A percentile compares a stretch with the other conserved stretches of the same genome.
phyloP scores from a whole-genome alignment of 1,139 yeast genomes.

The Kluyveromyces sp. region DNA sequence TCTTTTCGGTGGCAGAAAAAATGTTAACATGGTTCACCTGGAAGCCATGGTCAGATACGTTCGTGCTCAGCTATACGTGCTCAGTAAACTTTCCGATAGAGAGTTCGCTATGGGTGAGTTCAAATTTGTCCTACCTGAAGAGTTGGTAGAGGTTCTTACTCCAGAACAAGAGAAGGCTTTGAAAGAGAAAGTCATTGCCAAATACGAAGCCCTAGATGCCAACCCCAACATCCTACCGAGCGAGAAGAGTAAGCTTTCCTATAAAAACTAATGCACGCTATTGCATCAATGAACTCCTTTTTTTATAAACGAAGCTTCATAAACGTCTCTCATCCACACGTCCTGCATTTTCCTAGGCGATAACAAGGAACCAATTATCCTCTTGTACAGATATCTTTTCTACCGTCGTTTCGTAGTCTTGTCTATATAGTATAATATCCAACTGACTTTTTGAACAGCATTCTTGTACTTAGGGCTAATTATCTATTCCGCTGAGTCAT shows the following conservation, averaged over 20 bases:
- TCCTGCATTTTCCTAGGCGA: neutral
- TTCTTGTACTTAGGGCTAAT: neutral
- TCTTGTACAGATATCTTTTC: neutral
- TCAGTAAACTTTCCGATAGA: conserved; percentile 78
- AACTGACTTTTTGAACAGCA: neutral
- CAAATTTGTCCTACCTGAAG: conserved; percentile 77
- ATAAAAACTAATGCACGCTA: conserved; percentile 39
- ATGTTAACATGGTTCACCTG: conserved; percentile 73
- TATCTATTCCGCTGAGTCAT: neutral
- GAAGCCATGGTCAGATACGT: conserved; percentile 86
- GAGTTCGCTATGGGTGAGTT: conserved; percentile 91
- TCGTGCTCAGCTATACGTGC: conserved; percentile 79
- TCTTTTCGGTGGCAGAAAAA: conserved; percentile 76
- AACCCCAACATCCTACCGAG: conserved; percentile 49
- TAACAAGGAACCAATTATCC: neutral
- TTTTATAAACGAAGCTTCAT: neutral
- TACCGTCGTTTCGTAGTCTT: neutral
- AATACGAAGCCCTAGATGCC: conserved; percentile 40
- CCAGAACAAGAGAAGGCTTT: conserved; percentile 48
- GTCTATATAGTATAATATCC: neutral
- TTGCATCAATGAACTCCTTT: neutral
- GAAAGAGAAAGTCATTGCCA: conserved; percentile 35
- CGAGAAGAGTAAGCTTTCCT: conserved; percentile 52
- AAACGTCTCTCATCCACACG: no score
- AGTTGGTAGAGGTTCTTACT: conserved; percentile 66